Evolutionary conservation across 805 yeast genomes (phyloP).

Genomic region (Limtongia smithiae): DNA sequence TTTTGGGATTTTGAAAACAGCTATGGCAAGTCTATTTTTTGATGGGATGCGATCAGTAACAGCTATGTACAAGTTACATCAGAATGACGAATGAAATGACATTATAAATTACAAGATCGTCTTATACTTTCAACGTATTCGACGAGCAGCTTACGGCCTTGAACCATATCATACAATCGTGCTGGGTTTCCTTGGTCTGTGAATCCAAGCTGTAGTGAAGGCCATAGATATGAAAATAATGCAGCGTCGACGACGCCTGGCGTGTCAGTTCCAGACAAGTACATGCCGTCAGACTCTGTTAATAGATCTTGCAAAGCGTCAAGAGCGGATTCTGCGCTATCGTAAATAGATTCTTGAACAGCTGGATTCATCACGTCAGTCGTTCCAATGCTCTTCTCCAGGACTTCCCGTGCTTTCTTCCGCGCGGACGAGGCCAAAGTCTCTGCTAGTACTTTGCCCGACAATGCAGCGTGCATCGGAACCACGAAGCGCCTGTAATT

Average conservation of each 20-base stretch:
- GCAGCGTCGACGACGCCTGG: slow-evolving; percentile 22
- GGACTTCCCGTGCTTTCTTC: background rate
- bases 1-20: too few relatives aligned
- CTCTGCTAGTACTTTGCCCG: background rate
- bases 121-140: slow-evolving; percentile 3
- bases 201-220: slow-evolving; percentile 9
- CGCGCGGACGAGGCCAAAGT: background rate
- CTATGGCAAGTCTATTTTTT: too few relatives aligned
- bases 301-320: slow-evolving; percentile 16
- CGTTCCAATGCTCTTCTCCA: background rate
- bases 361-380: background rate
- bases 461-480: background rate
- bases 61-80: background rate
- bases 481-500: slow-evolving; percentile 7
- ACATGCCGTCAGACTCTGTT: background rate
- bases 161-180: slow-evolving; percentile 5
- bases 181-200: slow-evolving; percentile 4
- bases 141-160: slow-evolving; percentile 4
- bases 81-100: background rate
- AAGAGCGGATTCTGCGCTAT: slow-evolving; percentile 22
- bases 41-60: background rate
- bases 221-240: slow-evolving; percentile 17
- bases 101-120: background rate
- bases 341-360: background rate
- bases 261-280: background rate